Percentiles rank a stretch among this genome's conserved stretches.
Evolutionary conservation across 805 yeast genomes (phyloP).

Genomic region (Torulaspora indica): DNA sequence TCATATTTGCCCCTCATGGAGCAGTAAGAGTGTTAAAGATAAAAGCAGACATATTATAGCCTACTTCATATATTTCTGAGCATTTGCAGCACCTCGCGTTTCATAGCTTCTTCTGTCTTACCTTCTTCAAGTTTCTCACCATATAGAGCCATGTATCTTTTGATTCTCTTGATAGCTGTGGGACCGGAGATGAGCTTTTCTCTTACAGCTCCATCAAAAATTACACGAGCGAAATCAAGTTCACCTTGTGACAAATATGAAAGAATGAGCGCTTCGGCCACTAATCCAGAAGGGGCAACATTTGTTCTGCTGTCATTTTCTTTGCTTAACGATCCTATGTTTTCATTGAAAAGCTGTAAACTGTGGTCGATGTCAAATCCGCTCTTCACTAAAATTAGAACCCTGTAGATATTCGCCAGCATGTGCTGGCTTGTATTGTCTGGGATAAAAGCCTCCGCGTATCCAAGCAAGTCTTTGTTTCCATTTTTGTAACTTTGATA

Average conservation of each 20-base stretch:
- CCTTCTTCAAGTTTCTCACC: slow-evolving; percentile 45
- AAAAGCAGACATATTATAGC: background rate
- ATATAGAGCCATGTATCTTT: slow-evolving; percentile 43
- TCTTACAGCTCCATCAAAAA: slow-evolving; percentile 45
- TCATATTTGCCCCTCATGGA: background rate
- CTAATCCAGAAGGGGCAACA: slow-evolving; percentile 41
- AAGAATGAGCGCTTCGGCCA: slow-evolving; percentile 46
- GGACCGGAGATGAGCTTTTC: slow-evolving; percentile 40
- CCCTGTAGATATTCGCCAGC: slow-evolving; percentile 38
- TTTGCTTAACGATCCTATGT: slow-evolving; percentile 39
- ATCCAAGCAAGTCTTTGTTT: slow-evolving; percentile 32
- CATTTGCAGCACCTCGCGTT: slow-evolving; percentile 5
- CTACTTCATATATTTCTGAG: slow-evolving; percentile 6
- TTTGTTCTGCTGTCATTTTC: slow-evolving; percentile 26
- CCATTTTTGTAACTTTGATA: slow-evolving; percentile 38
- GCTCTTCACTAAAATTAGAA: slow-evolving; percentile 41
- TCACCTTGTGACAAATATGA: slow-evolving; percentile 44
- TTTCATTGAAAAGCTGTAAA: slow-evolving; percentile 44
- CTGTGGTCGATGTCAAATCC: slow-evolving; percentile 39
- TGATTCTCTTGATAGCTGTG: slow-evolving; percentile 40
- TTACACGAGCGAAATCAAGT: slow-evolving; percentile 50
- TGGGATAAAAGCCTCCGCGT: slow-evolving; percentile 40
- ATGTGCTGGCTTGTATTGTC: slow-evolving; percentile 23
- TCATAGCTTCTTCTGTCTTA: slow-evolving; percentile 4
- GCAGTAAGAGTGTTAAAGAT: too few species aligned